Evolutionary conservation across 306 rosid genomes (phyloP).

Genomic region (Abrus precatorius): DNA sequence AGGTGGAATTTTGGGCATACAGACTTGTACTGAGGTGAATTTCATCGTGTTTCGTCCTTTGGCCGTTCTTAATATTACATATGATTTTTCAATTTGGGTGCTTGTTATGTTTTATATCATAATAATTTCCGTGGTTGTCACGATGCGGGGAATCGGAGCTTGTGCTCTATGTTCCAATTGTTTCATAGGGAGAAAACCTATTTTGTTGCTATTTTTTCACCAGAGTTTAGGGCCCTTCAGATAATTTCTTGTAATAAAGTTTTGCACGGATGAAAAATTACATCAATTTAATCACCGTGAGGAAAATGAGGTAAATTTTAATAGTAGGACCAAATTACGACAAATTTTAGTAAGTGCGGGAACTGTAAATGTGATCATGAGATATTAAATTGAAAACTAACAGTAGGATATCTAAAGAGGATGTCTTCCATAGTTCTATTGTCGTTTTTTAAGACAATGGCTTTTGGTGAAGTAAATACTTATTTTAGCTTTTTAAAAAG

Average conservation of each 20-base stretch:
- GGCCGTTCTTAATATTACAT: neutral
- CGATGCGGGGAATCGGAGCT: slow-evolving; percentile 6
- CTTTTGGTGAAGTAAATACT: no score
- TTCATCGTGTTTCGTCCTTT: slow-evolving; percentile 6
- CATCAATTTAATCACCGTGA: neutral
- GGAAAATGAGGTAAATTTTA: neutral
- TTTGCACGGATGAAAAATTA: neutral
- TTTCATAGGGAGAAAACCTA: neutral
- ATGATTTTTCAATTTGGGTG: neutral
- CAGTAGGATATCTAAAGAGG: neutral
- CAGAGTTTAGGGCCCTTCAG: neutral
- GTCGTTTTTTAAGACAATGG: neutral
- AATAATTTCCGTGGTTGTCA: slow-evolving; percentile 5
- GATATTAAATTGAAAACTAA: slow-evolving; percentile 11
- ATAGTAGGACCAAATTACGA: neutral
- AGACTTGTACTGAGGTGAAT: neutral
- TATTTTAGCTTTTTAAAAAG: no score
- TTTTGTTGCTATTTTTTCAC: neutral
- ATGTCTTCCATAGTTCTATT: neutral
- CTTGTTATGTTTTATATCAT: neutral
- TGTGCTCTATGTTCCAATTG: neutral
- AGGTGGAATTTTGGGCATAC: slow-evolving; percentile 22
- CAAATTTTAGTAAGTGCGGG: neutral
- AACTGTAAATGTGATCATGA: neutral
- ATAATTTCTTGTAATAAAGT: neutral